Evolutionary conservation across 352 stramenopile genomes (phyloP).

Genomic region (Saprolegnia diclina): DNA sequence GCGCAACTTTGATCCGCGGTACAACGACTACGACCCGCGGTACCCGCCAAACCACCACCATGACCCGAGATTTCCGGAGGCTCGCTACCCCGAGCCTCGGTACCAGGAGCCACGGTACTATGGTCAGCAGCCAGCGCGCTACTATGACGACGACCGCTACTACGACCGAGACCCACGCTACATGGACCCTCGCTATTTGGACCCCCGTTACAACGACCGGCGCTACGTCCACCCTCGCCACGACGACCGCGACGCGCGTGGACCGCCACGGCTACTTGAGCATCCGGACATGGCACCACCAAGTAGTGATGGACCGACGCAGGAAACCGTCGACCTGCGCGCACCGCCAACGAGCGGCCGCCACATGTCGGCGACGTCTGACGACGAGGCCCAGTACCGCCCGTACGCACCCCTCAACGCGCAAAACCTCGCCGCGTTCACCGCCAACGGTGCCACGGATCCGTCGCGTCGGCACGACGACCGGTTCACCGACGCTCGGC

Average conservation of each 20-base stretch:
- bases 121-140: background rate
- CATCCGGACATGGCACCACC: background rate
- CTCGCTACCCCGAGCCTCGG: background rate
- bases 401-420: constrained; percentile 9
- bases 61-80: background rate
- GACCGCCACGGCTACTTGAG: background rate
- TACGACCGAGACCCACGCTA: background rate
- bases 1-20: background rate
- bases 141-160: constrained; percentile 2
- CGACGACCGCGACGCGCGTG: background rate
- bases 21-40: background rate
- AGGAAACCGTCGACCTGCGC: background rate
- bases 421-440: constrained; percentile 15
- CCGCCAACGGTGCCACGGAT: background rate
- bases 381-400: background rate
- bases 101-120: background rate
- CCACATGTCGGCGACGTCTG: background rate
- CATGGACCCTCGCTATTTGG: background rate
- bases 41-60: background rate
- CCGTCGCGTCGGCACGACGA: background rate
- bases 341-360: too few relatives aligned
- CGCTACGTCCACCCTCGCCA: too few relatives aligned
- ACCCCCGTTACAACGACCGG: background rate
- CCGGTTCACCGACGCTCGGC: background rate
- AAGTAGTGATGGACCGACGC: background rate